A percentile compares a stretch with the other conserved stretches of the same genome.
These are phyloP conservation scores for Viola pubescens DNA, from an alignment of 441 rosid genomes.

Conservation along the genomic window DNA sequence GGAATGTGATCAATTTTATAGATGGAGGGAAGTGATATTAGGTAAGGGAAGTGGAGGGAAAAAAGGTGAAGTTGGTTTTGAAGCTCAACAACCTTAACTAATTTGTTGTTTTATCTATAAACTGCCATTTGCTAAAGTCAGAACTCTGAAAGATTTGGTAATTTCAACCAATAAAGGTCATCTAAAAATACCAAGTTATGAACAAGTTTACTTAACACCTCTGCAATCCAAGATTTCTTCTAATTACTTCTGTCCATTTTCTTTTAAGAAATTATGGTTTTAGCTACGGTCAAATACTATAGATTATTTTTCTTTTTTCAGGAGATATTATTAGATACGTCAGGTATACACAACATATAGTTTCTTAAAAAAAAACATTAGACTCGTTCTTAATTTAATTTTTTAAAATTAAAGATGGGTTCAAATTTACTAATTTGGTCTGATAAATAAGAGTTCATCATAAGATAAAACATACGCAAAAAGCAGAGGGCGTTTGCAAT, in stretches of 20 bases:
- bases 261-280: neutral
- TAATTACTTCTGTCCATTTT: neutral
- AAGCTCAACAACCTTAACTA: conserved; percentile 54
- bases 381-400: too few species aligned
- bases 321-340: too few species aligned
- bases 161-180: neutral
- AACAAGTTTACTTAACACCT: neutral
- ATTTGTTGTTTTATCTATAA: too few species aligned
- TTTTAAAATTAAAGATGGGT: too few species aligned
- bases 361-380: too few species aligned
- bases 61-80: conserved; percentile 39
- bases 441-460: too few species aligned
- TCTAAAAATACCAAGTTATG: neutral
- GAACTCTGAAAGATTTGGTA: neutral
- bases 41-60: conserved; percentile 20
- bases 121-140: neutral
- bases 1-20: conserved; percentile 22
- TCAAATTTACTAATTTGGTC: too few species aligned
- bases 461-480: too few species aligned
- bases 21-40: conserved; percentile 8
- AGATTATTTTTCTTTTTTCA: too few species aligned
- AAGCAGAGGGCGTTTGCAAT: too few species aligned
- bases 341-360: too few species aligned
- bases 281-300: neutral
- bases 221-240: neutral